Evolutionary conservation across 1,284 basidiomycete species (phyloP).

Genomic region (Grifola frondosa): DNA sequence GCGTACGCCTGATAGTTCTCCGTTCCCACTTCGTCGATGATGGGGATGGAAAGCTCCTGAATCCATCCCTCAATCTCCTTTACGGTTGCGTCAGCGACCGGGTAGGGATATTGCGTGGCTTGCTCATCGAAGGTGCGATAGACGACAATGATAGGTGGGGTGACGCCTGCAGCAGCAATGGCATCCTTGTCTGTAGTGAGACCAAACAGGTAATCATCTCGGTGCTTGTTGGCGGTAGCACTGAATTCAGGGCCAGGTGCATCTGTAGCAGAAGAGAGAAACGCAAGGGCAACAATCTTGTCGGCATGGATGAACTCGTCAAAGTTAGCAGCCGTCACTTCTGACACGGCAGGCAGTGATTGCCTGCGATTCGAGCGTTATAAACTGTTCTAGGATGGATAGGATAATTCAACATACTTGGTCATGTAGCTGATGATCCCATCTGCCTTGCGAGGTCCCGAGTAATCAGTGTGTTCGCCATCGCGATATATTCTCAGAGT

Average conservation of each 20-base stretch:
- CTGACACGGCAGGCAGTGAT: slow-evolving; percentile 91
- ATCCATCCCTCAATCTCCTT: slow-evolving; percentile 79
- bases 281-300: slow-evolving; percentile 90
- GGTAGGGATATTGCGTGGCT: slow-evolving; percentile 67
- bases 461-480: slow-evolving; percentile 79
- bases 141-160: slow-evolving; percentile 82
- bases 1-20: slow-evolving; percentile 95
- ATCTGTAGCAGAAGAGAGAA: slow-evolving; percentile 68
- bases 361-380: slow-evolving; percentile 55
- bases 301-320: slow-evolving; percentile 88
- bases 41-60: slow-evolving; percentile 81
- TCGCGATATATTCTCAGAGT: slow-evolving; percentile 91
- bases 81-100: slow-evolving; percentile 55
- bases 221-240: slow-evolving; percentile 80
- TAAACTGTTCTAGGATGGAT: not conserved
- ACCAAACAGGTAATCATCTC: slow-evolving; percentile 95
- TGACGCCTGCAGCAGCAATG: slow-evolving; percentile 70
- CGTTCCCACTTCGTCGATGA: slow-evolving; percentile 90
- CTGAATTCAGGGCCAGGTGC: slow-evolving; percentile 74
- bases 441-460: slow-evolving; percentile 90
- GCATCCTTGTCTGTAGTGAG: slow-evolving; percentile 71
- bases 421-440: slow-evolving; percentile 98
- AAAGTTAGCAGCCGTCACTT: slow-evolving; percentile 74
- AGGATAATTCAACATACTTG: slow-evolving; percentile 65
- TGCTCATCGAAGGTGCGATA: slow-evolving; percentile 96